Conservation (phyloP, 129 eudicot species). For the Escallonia rubra region DNA sequence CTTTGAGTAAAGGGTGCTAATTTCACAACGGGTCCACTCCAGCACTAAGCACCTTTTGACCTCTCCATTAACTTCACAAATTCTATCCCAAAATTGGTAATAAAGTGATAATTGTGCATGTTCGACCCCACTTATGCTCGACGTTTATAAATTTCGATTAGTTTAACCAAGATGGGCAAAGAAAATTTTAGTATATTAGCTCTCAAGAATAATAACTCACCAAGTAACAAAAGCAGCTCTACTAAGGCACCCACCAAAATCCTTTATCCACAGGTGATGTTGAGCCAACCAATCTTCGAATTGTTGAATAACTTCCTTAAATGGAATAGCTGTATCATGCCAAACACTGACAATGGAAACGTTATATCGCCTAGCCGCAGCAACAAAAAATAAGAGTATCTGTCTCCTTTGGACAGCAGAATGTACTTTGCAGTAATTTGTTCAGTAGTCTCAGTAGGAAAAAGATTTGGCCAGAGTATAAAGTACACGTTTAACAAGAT, state of each 20-base stretch:
- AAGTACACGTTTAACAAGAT: too few relatives aligned
- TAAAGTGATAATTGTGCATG: too few relatives aligned
- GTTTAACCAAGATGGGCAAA: too few relatives aligned
- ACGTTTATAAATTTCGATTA: too few relatives aligned
- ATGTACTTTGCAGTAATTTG: neutral
- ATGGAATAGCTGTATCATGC: constrained; percentile 93
- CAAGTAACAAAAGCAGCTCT: constrained; percentile 93
- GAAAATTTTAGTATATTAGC: neutral
- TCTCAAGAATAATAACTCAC: constrained; percentile 29
- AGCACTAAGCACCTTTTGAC: too few relatives aligned
- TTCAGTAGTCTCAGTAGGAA: neutral
- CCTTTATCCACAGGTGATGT: constrained; percentile 50
- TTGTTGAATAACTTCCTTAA: constrained; percentile 67
- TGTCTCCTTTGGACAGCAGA: neutral
- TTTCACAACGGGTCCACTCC: too few relatives aligned
- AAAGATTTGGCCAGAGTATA: neutral
- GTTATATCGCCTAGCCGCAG: constrained; percentile 7
- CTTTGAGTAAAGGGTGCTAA: too few relatives aligned
- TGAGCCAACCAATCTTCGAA: constrained; percentile 79
- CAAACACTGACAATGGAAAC: constrained; percentile 67
- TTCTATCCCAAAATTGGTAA: too few relatives aligned
- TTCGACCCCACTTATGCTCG: too few relatives aligned
- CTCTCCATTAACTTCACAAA: too few relatives aligned
- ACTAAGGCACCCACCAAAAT: constrained; percentile 43
- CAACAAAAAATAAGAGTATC: neutral